Base-by-base conservation (phyloP, 2,329 filamentous ascomycete species). In the Penicillium corylophilum region DNA sequence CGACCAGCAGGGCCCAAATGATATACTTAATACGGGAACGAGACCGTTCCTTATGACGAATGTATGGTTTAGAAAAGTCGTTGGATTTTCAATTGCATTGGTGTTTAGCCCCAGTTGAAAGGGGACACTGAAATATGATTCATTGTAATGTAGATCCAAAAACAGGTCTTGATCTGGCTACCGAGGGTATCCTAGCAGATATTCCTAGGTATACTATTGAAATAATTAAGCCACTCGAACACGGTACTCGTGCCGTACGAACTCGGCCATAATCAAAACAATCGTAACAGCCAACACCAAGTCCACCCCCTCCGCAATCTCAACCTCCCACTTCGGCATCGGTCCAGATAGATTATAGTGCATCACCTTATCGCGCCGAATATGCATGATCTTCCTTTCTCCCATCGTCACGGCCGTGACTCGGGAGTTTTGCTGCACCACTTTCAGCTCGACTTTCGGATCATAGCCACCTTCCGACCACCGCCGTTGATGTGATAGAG, bases 261-360 rank as follows among this genome's bases (percentile, higher is more conserved):
- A 60, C 31, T 60, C 57, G 0, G 57, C 57, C 42, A 63, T 54
- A 24, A 63, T 58, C 23, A 63, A 46, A 18, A 61, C 61, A 8
- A 62, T 54, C 39, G 52, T 59, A 28, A 57, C 54, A 10, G 54
- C 59, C 49, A 63, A 28, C 20, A 63, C 48, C 33, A 63, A 50
- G 56, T 63, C 61, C 33, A 63, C 61, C 1, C 61, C 59, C 40
- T 62, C 59, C 0, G 55, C 54, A 53, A 63, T 44, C 40, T 60
- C 55, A 20, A 59, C 59, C 43, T 62, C 57, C 61, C 61, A 63
- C 44, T 46, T 52, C 23, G 50, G 38, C 54, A 55, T 53, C 35
- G 51, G 33, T 10, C 40, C 56, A 6, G 44, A 46, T 23, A 46
- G 38, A 28, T 44, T 46, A 46, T 45, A 55, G 29, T 60, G 52